phyloP scores from a whole-genome alignment of 2,329 filamentous ascomycete species.

The Stagonosporopsis tanaceti region DNA sequence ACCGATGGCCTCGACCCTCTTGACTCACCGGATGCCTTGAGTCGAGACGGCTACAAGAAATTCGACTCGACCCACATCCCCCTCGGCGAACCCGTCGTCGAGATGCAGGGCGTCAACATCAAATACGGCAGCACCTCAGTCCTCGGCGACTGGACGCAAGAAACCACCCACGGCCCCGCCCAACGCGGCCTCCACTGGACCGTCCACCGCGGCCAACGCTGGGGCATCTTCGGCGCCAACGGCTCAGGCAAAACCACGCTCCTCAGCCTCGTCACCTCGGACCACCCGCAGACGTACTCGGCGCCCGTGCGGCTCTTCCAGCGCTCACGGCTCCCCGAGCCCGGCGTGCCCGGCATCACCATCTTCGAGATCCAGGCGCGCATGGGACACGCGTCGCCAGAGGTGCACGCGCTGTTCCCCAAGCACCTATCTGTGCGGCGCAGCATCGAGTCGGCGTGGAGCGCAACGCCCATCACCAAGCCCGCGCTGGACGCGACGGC shows the following conservation, averaged over 20 bases:
- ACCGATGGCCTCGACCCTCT: constrained; percentile 10
- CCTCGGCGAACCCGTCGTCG: constrained; percentile 74
- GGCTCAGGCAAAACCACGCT: constrained; percentile 96
- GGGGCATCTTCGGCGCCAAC: constrained; percentile 93
- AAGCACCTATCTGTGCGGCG: constrained; percentile 75
- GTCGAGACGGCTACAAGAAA: constrained; percentile 43
- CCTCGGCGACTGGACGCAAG: constrained; percentile 80
- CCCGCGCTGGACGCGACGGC: constrained; percentile 69
- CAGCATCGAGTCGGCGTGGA: constrained; percentile 85
- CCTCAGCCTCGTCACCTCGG: constrained; percentile 89
- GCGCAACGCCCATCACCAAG: constrained; percentile 80
- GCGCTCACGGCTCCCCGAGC: constrained; percentile 77
- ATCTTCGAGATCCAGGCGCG: constrained; percentile 91
- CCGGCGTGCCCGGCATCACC: constrained; percentile 76
- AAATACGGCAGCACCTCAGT: constrained; percentile 79
- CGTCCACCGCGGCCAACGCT: constrained; percentile 82
- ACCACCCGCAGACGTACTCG: constrained; percentile 94
- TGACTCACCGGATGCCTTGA: constrained; percentile 22
- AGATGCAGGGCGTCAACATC: constrained; percentile 87
- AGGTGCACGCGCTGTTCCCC: constrained; percentile 93
- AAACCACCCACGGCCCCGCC: constrained; percentile 56
- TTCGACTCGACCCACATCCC: constrained; percentile 25
- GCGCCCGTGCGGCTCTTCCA: constrained; percentile 88
- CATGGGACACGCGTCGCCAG: constrained; percentile 92
- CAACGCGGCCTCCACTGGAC: constrained; percentile 79